These are phyloP conservation scores for Ciborinia camelliae DNA, from an alignment of 2,329 filamentous ascomycete genomes.

Conservation along the genomic window DNA sequence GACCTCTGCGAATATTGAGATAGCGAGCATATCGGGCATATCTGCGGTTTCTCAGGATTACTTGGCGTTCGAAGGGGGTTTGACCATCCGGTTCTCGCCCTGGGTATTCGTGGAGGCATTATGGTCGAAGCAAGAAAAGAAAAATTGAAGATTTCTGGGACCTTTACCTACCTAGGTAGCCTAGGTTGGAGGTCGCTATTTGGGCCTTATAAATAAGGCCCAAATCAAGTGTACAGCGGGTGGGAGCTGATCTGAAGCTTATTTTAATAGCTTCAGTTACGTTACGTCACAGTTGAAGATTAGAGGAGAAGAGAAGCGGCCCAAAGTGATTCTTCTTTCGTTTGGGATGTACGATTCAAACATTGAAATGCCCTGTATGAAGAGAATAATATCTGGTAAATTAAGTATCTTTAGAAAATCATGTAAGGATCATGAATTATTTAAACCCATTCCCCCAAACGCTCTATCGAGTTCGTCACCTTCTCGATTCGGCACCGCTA, in stretches of 20 bases:
- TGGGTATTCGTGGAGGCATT: conserved; percentile 38
- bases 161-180: too few species aligned
- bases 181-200: background rate
- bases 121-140: conserved; percentile 20
- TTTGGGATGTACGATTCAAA: too few species aligned
- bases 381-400: background rate
- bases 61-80: conserved; percentile 20
- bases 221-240: too few species aligned
- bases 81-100: conserved; percentile 26
- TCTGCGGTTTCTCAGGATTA: conserved; percentile 17
- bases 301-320: background rate
- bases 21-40: conserved; percentile 33
- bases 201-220: conserved; percentile 21
- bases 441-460: conserved; percentile 48
- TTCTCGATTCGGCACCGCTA: conserved; percentile 44
- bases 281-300: too few species aligned
- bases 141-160: conserved; percentile 22
- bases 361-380: too few species aligned
- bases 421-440: conserved; percentile 23
- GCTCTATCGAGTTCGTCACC: conserved; percentile 52
- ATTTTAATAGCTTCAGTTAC: conserved; percentile 12
- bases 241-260: conserved; percentile 1
- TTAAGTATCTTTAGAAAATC: background rate
- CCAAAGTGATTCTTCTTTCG: too few species aligned
- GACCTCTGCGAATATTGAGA: conserved; percentile 15